These are phyloP conservation scores for Fomitiporia mediterranea DNA, from an alignment of 1,284 basidiomycete species.

Conservation along the genomic window DNA sequence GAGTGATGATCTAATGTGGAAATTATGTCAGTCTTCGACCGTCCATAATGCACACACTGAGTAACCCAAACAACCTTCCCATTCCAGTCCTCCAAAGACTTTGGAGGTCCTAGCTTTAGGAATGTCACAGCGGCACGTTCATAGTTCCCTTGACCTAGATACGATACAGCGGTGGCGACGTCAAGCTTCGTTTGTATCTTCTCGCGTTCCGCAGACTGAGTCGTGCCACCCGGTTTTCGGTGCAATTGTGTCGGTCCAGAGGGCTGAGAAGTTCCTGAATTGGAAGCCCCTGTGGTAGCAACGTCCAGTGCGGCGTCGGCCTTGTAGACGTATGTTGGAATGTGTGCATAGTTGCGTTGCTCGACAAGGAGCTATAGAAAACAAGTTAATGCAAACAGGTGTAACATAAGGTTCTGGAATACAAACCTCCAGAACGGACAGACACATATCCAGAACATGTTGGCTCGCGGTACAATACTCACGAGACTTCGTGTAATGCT, in stretches of 20 bases:
- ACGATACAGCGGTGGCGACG: conserved; percentile 68
- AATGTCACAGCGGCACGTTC: conserved; percentile 72
- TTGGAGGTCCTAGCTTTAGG: conserved; percentile 60
- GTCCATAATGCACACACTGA: no score
- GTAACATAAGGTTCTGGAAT: conserved; percentile 8
- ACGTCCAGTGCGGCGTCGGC: conserved; percentile 83
- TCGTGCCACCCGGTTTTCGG: conserved; percentile 28
- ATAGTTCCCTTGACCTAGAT: conserved; percentile 66
- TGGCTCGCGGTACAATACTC: conserved; percentile 84
- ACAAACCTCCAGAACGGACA: conserved; percentile 70
- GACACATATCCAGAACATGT: conserved; percentile 83
- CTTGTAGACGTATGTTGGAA: conserved; percentile 86
- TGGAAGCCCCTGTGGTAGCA: conserved; percentile 24
- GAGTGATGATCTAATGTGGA: conserved; percentile 56
- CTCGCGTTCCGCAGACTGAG: conserved; percentile 46
- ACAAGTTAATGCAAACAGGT: neutral
- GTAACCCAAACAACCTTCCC: conserved; percentile 52
- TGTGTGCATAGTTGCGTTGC: conserved; percentile 76
- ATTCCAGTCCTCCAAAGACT: conserved; percentile 65
- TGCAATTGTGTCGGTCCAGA: conserved; percentile 27
- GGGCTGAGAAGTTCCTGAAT: conserved; percentile 22
- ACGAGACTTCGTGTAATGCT: conserved; percentile 78
- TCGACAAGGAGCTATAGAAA: conserved; percentile 66
- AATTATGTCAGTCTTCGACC: no score
- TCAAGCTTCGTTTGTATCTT: conserved; percentile 74